Evolutionary conservation across 257 asterid species (phyloP).

Genomic region (Ajuga chamaepitys): DNA sequence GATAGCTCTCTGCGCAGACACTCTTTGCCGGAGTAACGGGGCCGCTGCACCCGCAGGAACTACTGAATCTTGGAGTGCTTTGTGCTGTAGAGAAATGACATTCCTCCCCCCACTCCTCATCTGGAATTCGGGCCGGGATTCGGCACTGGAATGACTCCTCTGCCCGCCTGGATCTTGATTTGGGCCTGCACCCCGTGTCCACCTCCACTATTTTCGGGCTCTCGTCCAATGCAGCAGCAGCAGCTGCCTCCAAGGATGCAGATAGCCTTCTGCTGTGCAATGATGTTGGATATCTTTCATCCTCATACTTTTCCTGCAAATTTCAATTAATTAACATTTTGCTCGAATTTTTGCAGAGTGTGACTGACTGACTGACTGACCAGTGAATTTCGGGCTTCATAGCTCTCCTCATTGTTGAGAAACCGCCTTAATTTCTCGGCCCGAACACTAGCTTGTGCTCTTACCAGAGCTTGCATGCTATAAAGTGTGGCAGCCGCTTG

Average conservation of each 20-base stretch:
- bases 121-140: constrained; percentile 41
- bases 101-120: constrained; percentile 61
- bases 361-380: too few relatives aligned
- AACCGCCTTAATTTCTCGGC: constrained; percentile 80
- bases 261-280: constrained; percentile 76
- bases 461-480: constrained; percentile 85
- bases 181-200: constrained; percentile 71
- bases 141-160: constrained; percentile 42
- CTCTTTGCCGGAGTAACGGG: constrained; percentile 68
- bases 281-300: constrained; percentile 53
- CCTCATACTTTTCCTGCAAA: constrained; percentile 65
- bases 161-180: constrained; percentile 60
- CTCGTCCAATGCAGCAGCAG: constrained; percentile 42
- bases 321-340: not conserved
- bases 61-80: constrained; percentile 58
- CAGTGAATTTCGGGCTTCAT: constrained; percentile 66
- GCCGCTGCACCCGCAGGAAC: constrained; percentile 29
- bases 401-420: constrained; percentile 56
- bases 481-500: constrained; percentile 85
- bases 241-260: constrained; percentile 54
- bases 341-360: constrained; percentile 82
- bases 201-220: constrained; percentile 86
- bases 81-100: constrained; percentile 59
- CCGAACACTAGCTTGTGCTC: constrained; percentile 70
- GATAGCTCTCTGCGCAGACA: constrained; percentile 58